phyloP scores from a whole-genome alignment of 2,329 filamentous ascomycete species.

The Sphaceloma murrayae region DNA sequence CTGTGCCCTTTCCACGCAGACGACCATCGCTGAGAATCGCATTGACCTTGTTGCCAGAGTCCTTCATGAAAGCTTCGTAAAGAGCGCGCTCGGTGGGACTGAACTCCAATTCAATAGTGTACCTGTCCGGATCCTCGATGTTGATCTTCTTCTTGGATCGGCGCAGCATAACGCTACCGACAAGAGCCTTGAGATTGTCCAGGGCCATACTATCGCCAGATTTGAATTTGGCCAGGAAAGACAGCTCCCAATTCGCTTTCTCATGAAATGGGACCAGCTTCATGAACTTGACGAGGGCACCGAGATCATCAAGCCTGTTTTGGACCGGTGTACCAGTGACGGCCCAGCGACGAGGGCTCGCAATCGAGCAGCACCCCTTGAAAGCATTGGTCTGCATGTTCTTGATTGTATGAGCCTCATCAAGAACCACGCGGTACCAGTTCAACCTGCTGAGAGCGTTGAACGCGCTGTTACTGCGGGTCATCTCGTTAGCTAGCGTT shows the following conservation, averaged over 20 bases:
- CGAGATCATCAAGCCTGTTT: constrained; percentile 83
- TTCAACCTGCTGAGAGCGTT: constrained; percentile 66
- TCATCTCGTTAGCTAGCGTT: constrained; percentile 65
- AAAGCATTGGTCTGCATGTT: constrained; percentile 74
- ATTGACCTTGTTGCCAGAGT: constrained; percentile 70
- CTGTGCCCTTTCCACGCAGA: constrained; percentile 65
- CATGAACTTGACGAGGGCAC: constrained; percentile 76
- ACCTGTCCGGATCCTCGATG: constrained; percentile 63
- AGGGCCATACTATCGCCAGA: constrained; percentile 74
- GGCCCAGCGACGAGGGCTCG: constrained; percentile 80
- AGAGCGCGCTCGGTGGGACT: constrained; percentile 62
- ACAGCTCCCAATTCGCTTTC: constrained; percentile 61
- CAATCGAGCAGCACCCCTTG: constrained; percentile 70
- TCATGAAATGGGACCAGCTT: constrained; percentile 79
- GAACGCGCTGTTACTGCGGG: constrained; percentile 33
- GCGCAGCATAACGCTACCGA: constrained; percentile 88
- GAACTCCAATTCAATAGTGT: constrained; percentile 60
- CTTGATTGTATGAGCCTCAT: constrained; percentile 91
- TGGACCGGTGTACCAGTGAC: constrained; percentile 96
- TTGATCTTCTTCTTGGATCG: constrained; percentile 87
- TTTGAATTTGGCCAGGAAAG: constrained; percentile 81
- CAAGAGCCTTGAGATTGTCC: constrained; percentile 74
- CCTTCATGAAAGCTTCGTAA: constrained; percentile 75
- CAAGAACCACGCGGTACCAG: constrained; percentile 88
- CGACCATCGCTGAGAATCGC: constrained; percentile 55